Base-by-base conservation (phyloP, 2,329 filamentous ascomycete species). In the Dactylellina cionopaga region DNA sequence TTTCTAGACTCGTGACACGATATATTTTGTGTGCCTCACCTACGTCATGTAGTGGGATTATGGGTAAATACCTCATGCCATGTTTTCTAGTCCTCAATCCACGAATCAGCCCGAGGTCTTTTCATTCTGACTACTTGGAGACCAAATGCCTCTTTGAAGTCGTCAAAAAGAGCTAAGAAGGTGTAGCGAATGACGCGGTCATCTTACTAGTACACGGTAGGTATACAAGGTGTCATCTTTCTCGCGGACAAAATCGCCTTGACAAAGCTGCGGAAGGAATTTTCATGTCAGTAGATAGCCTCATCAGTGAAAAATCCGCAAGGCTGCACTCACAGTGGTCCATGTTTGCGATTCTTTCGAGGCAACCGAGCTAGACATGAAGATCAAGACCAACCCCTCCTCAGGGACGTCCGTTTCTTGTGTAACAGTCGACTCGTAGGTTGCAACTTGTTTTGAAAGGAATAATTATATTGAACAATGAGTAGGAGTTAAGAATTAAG, bases 41-140 rank as follows among this genome's bases (percentile, higher is more conserved):
- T 70, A 70, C 46, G 35, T 54, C 39, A 55, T 59, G 59, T 60
- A 43, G 54, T 65, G 59, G 55, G 56, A 62, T 54, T 47, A 62
- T 49, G 64, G 54, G 52, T 56, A 51, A 75, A 63, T 68, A 79
- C 74, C 22, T 78, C 75, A 51, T 78, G 74, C 54, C 79, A 76
- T 17, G 81, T 82, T 31, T 79, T 79, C 66, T 78, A 74, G 29
- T 74, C 68, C 24, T 75, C 74, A 47, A 44, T 71, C 66, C 58
- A 59, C 46, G 25, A 49, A 71, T 71, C 66, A 71, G 66, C 58
- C 43, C 35, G 35, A 64, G 51, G 17, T 49, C 58, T 56, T 64
- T 71, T 22, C 19, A 37, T 44, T 62, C 19, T 19, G 41, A 51
- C 51, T 39, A 37, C 54, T 64, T 39, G 24, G 52, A 52, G 65